Percentiles rank a stretch among this genome's conserved stretches.
These are phyloP conservation scores for Guyanaporus albipodus DNA, from an alignment of 768 basidiomycete species.

Conservation along the genomic window DNA sequence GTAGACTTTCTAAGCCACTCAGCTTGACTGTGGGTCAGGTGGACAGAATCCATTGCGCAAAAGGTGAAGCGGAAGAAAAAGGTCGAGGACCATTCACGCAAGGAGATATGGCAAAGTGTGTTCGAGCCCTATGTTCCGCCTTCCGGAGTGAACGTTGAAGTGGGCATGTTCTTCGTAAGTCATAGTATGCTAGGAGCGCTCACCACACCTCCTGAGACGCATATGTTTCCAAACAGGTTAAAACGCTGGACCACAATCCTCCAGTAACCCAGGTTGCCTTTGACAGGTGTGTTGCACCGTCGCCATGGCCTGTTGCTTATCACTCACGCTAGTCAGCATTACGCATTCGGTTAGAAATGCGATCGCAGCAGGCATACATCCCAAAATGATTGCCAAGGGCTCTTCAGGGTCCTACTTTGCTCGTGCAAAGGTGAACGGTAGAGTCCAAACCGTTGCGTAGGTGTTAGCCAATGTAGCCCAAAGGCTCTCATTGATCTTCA, in stretches of 20 bases:
- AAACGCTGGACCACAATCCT: conserved; percentile 76
- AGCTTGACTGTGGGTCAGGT: conserved; percentile 39
- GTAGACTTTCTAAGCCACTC: not conserved
- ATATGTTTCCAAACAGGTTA: conserved; percentile 42
- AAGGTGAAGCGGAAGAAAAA: conserved; percentile 81
- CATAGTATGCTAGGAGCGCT: not conserved
- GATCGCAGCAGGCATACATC: conserved; percentile 75
- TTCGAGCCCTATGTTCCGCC: conserved; percentile 61
- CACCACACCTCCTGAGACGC: conserved; percentile 1
- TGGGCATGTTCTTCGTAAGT: conserved; percentile 17
- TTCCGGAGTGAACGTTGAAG: conserved; percentile 30
- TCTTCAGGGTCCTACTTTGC: conserved; percentile 92
- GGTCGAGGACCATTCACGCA: conserved; percentile 55
- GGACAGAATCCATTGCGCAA: conserved; percentile 85
- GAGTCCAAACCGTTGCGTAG: conserved; percentile 77
- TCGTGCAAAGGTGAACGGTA: conserved; percentile 72
- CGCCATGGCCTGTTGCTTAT: not conserved
- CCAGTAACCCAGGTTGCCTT: conserved; percentile 75
- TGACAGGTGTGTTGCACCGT: conserved; percentile 48
- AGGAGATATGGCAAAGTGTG: conserved; percentile 75
- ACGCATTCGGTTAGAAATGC: conserved; percentile 64
- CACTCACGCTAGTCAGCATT: conserved; percentile 38
- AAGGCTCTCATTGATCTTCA: conserved; percentile 2
- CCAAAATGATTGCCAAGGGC: conserved; percentile 87
- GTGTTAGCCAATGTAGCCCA: conserved; percentile 23